Conservation (phyloP, 805 yeast species). For the Lachancea mirantina region DNA sequence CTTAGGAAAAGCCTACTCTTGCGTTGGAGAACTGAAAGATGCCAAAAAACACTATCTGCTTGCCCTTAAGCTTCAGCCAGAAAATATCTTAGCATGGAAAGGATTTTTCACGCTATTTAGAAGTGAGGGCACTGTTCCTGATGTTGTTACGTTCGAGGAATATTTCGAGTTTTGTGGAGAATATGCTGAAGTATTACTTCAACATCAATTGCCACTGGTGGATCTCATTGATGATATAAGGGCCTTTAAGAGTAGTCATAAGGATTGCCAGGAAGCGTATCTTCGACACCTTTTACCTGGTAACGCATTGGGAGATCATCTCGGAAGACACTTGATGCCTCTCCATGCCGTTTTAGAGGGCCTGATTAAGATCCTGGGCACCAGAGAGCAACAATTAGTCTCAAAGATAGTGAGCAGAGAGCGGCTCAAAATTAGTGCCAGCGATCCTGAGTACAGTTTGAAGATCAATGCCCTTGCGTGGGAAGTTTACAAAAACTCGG, state of each 20-base stretch:
- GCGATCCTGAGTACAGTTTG: slow-evolving; percentile 36
- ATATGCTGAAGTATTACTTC: slow-evolving; percentile 36
- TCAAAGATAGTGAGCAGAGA: slow-evolving; percentile 39
- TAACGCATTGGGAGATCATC: slow-evolving; percentile 42
- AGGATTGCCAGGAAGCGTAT: slow-evolving; percentile 40
- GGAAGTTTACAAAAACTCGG: slow-evolving; percentile 43
- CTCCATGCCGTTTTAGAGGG: slow-evolving; percentile 40
- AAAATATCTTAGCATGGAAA: slow-evolving; percentile 67
- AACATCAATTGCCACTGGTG: slow-evolving; percentile 39
- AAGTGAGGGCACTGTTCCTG: slow-evolving; percentile 27
- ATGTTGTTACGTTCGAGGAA: slow-evolving; percentile 34
- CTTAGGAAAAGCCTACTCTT: slow-evolving; percentile 60
- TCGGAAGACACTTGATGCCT: slow-evolving; percentile 41
- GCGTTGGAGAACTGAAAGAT: slow-evolving; percentile 31
- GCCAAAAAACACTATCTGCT: slow-evolving; percentile 40
- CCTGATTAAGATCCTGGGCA: slow-evolving; percentile 36
- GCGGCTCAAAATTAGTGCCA: slow-evolving; percentile 42
- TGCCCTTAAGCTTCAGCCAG: slow-evolving; percentile 46
- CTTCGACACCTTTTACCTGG: slow-evolving; percentile 51
- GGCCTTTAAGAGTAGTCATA: slow-evolving; percentile 36
- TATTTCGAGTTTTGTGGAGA: slow-evolving; percentile 40
- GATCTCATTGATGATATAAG: slow-evolving; percentile 45
- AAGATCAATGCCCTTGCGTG: slow-evolving; percentile 35
- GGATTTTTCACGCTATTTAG: slow-evolving; percentile 51
- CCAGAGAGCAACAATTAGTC: slow-evolving; percentile 37